phyloP scores from a whole-genome alignment of 2,329 filamentous ascomycete species.

The Clarireedia paspali region DNA sequence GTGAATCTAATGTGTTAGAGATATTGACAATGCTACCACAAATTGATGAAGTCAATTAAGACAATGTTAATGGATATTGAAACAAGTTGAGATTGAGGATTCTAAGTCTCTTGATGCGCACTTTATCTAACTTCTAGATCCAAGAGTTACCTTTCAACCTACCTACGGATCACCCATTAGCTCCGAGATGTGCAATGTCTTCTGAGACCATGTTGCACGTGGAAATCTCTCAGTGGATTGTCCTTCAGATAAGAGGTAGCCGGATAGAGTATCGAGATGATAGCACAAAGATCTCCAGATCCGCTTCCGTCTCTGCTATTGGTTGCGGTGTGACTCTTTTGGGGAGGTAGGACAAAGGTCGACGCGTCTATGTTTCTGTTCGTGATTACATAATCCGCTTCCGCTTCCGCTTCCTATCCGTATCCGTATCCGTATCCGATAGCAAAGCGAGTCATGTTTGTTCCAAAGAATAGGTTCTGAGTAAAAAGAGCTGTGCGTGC shows the following conservation, averaged over 20 bases:
- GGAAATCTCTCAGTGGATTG: neutral
- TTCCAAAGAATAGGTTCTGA: neutral
- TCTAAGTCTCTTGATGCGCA: neutral
- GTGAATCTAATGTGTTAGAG: neutral
- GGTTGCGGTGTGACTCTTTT: neutral
- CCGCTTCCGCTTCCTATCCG: conserved; percentile 1
- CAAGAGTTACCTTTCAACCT: neutral
- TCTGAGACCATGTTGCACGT: neutral
- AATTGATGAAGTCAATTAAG: neutral
- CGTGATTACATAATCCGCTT: neutral
- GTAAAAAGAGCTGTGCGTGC: no score
- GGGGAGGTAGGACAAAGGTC: neutral
- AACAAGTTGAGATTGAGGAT: neutral
- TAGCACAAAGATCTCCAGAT: neutral
- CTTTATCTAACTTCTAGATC: neutral
- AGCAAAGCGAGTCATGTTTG: neutral
- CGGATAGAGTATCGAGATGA: neutral
- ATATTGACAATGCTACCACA: neutral
- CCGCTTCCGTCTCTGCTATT: conserved; percentile 5
- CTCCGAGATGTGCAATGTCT: neutral
- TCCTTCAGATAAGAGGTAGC: neutral
- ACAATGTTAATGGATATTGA: neutral
- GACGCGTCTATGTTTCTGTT: neutral
- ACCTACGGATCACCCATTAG: neutral
- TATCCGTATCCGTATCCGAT: neutral